Base-by-base conservation (phyloP, 1,284 basidiomycete genomes). In the Phylloboletellus chloephorus region DNA sequence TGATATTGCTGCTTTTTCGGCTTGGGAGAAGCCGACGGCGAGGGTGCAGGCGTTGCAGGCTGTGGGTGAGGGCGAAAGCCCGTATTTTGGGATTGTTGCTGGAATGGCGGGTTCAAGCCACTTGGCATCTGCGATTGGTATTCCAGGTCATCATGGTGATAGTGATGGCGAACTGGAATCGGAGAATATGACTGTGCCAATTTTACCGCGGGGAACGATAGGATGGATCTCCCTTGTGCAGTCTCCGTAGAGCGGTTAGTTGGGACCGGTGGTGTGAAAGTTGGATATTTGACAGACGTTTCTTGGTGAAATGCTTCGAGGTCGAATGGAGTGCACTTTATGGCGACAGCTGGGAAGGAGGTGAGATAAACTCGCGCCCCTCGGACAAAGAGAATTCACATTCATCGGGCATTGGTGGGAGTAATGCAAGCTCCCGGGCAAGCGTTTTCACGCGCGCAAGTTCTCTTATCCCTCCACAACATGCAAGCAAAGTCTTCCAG, bases 1-100 rank as follows among this genome's bases (percentile, higher is more conserved):
- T 98, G 96, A 64, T 93, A 99, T 60, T 97, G 94, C 59, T 95
- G 92, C 64, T 98, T 98, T 71, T 98, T 98, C 7, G 89, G 91
- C 58, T 95, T 96, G 12, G 82, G 83, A 16, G 84, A 82, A 0
- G 87, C 86, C 2, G 91, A 86, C 0, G 94, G 94, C 0, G 90
- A 81, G 3, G 94, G 93, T 17, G 89, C 90, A 1, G 91, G 93
- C 3, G 89, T 94, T 10, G 79, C 76, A 4, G 87, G 76, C 55
- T 88, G 84, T 13, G 74, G 76, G 24, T 72, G 69, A 15, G 66
- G 62, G 22, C 78, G 72, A 53, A 74, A 79, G 16, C 65, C 66
- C 1, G 66, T 63, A 45, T 61, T 68, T 17, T 67, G 64, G 28
- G 66, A 58, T 39, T 75, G 72, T 42, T 72, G 69, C 17, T 66